These are phyloP conservation scores for Drosera capensis DNA, from an alignment of 148 eudicot genomes.

Conservation along the genomic window DNA sequence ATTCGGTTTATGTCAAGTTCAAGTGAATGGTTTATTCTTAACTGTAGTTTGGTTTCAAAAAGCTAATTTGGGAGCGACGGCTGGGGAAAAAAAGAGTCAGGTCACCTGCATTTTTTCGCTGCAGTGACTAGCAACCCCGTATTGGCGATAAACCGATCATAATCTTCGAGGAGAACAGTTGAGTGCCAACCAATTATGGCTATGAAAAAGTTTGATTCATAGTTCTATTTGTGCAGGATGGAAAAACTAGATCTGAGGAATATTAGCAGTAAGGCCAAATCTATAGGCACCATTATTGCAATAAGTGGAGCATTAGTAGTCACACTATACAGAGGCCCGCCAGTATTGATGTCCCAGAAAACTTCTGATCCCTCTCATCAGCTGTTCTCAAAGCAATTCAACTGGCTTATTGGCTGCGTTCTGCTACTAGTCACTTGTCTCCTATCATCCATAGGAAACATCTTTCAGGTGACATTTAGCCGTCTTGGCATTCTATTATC, in stretches of 20 bases:
- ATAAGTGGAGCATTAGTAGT: conserved; percentile 42
- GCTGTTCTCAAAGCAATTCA: conserved; percentile 15
- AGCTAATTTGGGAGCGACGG: too few species aligned
- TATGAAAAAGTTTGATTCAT: too few species aligned
- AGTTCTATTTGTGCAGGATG: conserved; percentile 23
- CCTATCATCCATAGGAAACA: conserved; percentile 25
- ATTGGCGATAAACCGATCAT: too few species aligned
- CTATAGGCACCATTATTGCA: conserved; percentile 32
- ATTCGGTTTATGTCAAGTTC: too few species aligned
- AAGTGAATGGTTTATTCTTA: too few species aligned
- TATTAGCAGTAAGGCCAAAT: conserved; percentile 35
- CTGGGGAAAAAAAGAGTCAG: too few species aligned
- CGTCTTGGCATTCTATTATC: neutral
- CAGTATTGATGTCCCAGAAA: conserved; percentile 11
- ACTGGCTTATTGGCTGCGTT: conserved; percentile 44
- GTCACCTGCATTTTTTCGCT: too few species aligned
- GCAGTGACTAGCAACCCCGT: too few species aligned
- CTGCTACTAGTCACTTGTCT: conserved; percentile 23
- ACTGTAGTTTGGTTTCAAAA: too few species aligned
- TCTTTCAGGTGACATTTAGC: conserved; percentile 26
- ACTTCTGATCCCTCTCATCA: conserved; percentile 7
- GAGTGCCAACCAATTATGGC: too few species aligned
- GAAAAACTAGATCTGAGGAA: conserved; percentile 36
- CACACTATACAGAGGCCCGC: conserved; percentile 40
- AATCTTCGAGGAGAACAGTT: too few species aligned